Percentiles rank a stretch among this genome's conserved stretches.
phyloP scores from a whole-genome alignment of 208 protist genomes.

The Crithidia bombi region DNA sequence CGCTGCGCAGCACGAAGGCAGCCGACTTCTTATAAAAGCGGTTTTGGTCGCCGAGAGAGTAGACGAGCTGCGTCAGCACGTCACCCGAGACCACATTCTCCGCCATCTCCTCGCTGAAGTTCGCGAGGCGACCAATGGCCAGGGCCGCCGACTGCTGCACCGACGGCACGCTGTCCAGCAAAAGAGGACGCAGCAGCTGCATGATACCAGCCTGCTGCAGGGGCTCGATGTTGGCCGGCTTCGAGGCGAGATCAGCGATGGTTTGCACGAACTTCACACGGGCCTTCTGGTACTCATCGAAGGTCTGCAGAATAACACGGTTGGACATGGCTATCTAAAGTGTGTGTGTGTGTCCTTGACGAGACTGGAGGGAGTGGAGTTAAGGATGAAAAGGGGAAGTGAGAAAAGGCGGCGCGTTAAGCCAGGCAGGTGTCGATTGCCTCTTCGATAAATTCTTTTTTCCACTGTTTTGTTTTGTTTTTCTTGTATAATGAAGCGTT shows the following conservation, averaged over 20 bases:
- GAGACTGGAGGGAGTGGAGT: background rate
- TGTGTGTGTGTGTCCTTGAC: background rate
- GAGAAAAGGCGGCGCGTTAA: no score
- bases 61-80: conserved; percentile 98
- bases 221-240: conserved; percentile 97
- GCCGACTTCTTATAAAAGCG: conserved; percentile 98
- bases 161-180: conserved; percentile 97
- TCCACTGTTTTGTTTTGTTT: no score
- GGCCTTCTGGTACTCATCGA: conserved; percentile 97
- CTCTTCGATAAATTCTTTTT: no score
- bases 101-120: conserved; percentile 97
- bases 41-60: conserved; percentile 97
- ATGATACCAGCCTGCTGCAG: conserved; percentile 97
- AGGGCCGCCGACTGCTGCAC: conserved; percentile 98
- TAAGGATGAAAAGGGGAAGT: no score
- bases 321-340: conserved; percentile 59
- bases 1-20: conserved; percentile 96
- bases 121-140: conserved; percentile 97
- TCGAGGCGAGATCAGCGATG: conserved; percentile 93
- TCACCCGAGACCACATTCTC: conserved; percentile 97
- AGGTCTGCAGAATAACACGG: conserved; percentile 94
- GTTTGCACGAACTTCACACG: conserved; percentile 97
- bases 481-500: no score
- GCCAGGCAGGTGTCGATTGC: no score
- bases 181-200: conserved; percentile 96